Conservation (phyloP, 257 asterid genomes). For the Orobanche coerulescens region DNA sequence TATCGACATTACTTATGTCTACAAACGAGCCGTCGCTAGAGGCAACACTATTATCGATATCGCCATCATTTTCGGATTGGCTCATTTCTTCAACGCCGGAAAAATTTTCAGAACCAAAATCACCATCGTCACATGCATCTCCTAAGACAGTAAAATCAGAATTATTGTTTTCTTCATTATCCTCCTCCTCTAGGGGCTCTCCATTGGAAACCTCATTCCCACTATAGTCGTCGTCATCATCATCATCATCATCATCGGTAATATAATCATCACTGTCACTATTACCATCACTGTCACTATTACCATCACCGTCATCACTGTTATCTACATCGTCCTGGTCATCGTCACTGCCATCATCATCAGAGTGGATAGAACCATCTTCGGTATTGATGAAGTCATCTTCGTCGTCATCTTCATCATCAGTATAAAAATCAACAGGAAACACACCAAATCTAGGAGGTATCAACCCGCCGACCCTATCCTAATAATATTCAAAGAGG, state of each 20-base stretch:
- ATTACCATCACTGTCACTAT: slow-evolving; percentile 17
- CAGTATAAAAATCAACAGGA: slow-evolving; percentile 35
- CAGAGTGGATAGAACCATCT: slow-evolving; percentile 24
- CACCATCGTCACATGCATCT: slow-evolving; percentile 12
- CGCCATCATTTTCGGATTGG: slow-evolving; percentile 21
- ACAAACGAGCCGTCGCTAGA: slow-evolving; percentile 10
- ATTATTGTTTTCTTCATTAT: slow-evolving; percentile 17
- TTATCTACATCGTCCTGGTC: slow-evolving; percentile 19
- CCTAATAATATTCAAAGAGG: slow-evolving; percentile 32
- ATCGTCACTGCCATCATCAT: slow-evolving; percentile 23
- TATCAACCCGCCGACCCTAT: slow-evolving; percentile 28
- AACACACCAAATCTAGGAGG: slow-evolving; percentile 36
- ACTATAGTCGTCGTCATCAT: slow-evolving; percentile 11
- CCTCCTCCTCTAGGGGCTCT: slow-evolving; percentile 2
- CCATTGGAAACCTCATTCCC: slow-evolving; percentile 25
- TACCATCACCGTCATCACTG: slow-evolving; percentile 25
- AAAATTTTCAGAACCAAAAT: slow-evolving; percentile 15
- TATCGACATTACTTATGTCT: slow-evolving; percentile 23
- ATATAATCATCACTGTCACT: neutral
- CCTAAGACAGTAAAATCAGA: neutral
- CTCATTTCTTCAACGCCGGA: neutral
- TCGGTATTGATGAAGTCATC: slow-evolving; percentile 24
- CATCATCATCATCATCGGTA: slow-evolving; percentile 11
- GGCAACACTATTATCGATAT: slow-evolving; percentile 5
- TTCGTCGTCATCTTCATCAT: slow-evolving; percentile 34